Percentiles rank a stretch among this genome's conserved stretches.
These are phyloP conservation scores for Cutaneotrichosporon daszewskae DNA, from an alignment of 1,284 basidiomycete species.

Conservation along the genomic window DNA sequence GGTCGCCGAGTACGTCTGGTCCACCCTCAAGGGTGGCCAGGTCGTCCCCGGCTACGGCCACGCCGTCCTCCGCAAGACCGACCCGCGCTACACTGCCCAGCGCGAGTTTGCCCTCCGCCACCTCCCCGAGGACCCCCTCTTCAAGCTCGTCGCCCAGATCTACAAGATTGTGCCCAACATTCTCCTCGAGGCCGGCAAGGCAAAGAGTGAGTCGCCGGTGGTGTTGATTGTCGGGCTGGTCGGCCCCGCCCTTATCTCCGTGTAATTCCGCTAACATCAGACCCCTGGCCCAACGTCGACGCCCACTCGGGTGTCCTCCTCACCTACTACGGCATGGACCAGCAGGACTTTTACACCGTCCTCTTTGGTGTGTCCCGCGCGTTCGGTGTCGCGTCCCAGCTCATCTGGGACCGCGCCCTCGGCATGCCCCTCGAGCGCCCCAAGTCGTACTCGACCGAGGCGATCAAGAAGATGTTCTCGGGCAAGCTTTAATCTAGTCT, in stretches of 20 bases:
- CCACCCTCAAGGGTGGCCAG: constrained; percentile 80
- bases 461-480: constrained; percentile 48
- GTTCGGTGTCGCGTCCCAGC: constrained; percentile 80
- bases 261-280: constrained; percentile 9
- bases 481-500: constrained; percentile 27
- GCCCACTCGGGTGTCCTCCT: constrained; percentile 93
- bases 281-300: constrained; percentile 75
- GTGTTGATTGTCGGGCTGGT: constrained; percentile 32
- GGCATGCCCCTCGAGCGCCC: constrained; percentile 55
- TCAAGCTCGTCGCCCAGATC: constrained; percentile 88
- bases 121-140: constrained; percentile 76
- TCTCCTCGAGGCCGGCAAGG: constrained; percentile 87
- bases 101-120: constrained; percentile 90
- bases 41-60: constrained; percentile 95
- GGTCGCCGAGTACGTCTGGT: constrained; percentile 89
- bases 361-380: constrained; percentile 94
- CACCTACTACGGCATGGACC: constrained; percentile 66
- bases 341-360: constrained; percentile 94
- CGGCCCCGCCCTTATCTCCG: neutral
- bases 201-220: constrained; percentile 68
- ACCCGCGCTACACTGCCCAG: constrained; percentile 94
- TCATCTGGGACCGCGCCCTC: constrained; percentile 93
- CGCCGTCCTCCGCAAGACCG: constrained; percentile 93
- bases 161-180: constrained; percentile 91
- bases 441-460: constrained; percentile 50